These are phyloP conservation scores for Lathyrus tuberosus DNA, from an alignment of 306 rosid genomes.

Conservation along the genomic window DNA sequence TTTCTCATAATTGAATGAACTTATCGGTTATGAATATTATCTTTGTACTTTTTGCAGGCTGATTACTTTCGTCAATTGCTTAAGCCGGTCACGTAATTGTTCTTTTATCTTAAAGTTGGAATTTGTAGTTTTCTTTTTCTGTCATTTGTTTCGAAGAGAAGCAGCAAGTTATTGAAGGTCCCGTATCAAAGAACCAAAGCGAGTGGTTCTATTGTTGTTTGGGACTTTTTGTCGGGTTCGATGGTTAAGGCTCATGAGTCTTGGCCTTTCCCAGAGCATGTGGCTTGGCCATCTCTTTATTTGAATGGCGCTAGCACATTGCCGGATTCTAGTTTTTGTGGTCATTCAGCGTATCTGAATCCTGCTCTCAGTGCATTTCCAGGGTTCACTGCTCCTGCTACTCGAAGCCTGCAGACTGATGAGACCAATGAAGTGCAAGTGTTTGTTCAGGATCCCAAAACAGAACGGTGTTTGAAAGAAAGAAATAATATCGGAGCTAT, in stretches of 20 bases:
- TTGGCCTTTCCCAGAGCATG: slow-evolving; percentile 51
- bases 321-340: slow-evolving; percentile 40
- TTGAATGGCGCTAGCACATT: slow-evolving; percentile 42
- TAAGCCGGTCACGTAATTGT: slow-evolving; percentile 83
- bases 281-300: slow-evolving; percentile 58
- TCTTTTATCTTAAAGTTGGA: slow-evolving; percentile 48
- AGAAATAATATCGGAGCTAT: slow-evolving; percentile 36
- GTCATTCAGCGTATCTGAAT: slow-evolving; percentile 44
- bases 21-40: slow-evolving; percentile 36
- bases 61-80: slow-evolving; percentile 90
- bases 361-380: slow-evolving; percentile 49
- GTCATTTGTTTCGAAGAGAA: slow-evolving; percentile 48
- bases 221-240: slow-evolving; percentile 46
- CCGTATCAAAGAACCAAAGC: slow-evolving; percentile 41
- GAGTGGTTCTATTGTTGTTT: slow-evolving; percentile 37
- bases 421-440: slow-evolving; percentile 48
- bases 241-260: slow-evolving; percentile 63
- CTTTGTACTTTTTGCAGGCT: slow-evolving; percentile 60
- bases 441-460: slow-evolving; percentile 45
- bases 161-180: slow-evolving; percentile 48
- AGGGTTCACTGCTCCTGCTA: slow-evolving; percentile 44
- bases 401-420: slow-evolving; percentile 44
- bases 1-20: slow-evolving; percentile 28
- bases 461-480: slow-evolving; percentile 43
- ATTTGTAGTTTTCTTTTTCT: slow-evolving; percentile 47